Evolutionary conservation across 169 alveolate genomes (phyloP), one percentile per base, ranked within the genome.

Genomic region (Plasmodium chabaudi): DNA sequence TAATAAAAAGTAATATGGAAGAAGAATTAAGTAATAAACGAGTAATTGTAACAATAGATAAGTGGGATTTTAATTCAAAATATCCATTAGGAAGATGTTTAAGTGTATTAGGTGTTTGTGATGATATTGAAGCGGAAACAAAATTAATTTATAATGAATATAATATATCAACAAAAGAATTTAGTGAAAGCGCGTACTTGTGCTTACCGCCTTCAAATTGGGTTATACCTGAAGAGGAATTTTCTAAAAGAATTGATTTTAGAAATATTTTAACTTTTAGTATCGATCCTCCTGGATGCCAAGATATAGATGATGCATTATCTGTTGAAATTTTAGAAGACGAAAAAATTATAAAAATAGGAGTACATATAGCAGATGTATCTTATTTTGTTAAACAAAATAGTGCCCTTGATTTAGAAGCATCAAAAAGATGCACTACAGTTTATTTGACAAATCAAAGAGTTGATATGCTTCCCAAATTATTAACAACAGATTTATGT

Each of bases 291-390:
- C 99, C 99, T 0, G 99, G 99, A 7, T 98, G 99, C 89, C 97
- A 97, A 94, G 99, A 98, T 93, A 98, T 98, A 55, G 99, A 98
- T 93, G 99, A 98, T 94, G 99, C 99, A 53, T 89, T 99, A 13
- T 98, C 99, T 51, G 93, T 82, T 39, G 96, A 94, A 64, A 42
- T 53, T 9, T 68, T 98, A 94, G 93, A 95, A 56, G 94, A 93
- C 60, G 92, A 88, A 21, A 79, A 88, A 6, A 69, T 88, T 79
- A 87, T 93, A 42, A 94, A 95, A 92, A 95, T 99, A 7, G 99
- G 99, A 15, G 99, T 99, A 9, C 99, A 99, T 91, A 99, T 99
- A 55, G 99, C 99, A 2, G 99, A 99, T 92, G 99, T 99, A 5
- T 96, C 99, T 49, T 98, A 98, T 90, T 99, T 97, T 92, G 99